These are phyloP conservation scores for Plicaturopsis crispa DNA, from an alignment of 768 basidiomycete genomes.

Conservation along the genomic window DNA sequence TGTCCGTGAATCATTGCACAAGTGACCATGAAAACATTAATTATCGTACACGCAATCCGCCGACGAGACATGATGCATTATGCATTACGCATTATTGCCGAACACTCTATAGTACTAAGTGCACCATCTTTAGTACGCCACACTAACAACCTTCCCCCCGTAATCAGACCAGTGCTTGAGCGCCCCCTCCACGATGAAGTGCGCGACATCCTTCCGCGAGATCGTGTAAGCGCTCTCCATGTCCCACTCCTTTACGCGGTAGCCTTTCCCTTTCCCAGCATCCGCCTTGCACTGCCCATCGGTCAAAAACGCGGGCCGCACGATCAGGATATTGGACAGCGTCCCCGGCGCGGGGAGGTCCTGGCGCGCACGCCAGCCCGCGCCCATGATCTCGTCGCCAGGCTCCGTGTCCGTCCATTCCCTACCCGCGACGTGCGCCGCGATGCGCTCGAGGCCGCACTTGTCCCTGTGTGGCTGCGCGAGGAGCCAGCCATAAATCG, in stretches of 20 bases:
- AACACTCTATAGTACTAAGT: no score
- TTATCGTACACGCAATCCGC: no score
- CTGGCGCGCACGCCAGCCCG: slow-evolving; percentile 33
- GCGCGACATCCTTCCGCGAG: slow-evolving; percentile 56
- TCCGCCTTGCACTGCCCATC: slow-evolving; percentile 45
- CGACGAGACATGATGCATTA: no score
- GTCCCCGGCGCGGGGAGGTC: slow-evolving; percentile 36
- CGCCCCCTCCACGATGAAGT: slow-evolving; percentile 49
- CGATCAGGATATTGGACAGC: slow-evolving; percentile 34
- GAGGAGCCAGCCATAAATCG: slow-evolving; percentile 40
- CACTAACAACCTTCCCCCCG: slow-evolving; percentile 38
- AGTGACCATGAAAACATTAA: no score
- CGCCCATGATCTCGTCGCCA: slow-evolving; percentile 31
- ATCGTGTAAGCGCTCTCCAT: slow-evolving; percentile 39
- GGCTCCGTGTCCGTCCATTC: slow-evolving; percentile 44
- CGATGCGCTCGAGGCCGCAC: slow-evolving; percentile 44
- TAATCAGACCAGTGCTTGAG: slow-evolving; percentile 43
- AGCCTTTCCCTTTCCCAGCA: slow-evolving; percentile 10
- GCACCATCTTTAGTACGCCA: slow-evolving; percentile 54
- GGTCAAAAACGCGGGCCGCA: slow-evolving; percentile 53
- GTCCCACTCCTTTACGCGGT: slow-evolving; percentile 16
- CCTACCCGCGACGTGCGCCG: slow-evolving; percentile 42
- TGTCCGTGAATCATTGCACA: no score
- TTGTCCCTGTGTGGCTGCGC: slow-evolving; percentile 51
- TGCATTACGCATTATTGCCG: no score